phyloP scores from a whole-genome alignment of 257 asterid species.

The Plantago elongata region DNA sequence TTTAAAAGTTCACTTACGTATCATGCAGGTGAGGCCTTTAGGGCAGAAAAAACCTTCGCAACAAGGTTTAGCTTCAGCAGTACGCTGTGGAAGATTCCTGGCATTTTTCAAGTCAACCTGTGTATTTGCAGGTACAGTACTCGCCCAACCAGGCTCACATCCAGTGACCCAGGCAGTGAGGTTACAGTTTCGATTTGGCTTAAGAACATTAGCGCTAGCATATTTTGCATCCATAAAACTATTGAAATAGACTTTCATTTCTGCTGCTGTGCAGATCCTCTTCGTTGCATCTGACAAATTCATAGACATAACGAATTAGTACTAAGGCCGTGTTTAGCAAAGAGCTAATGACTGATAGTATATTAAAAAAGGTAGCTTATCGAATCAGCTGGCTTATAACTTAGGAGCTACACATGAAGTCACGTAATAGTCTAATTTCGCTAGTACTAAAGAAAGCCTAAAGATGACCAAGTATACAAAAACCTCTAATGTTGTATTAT shows the following conservation, averaged over 20 bases:
- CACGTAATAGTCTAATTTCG: no score
- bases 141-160: slow-evolving; percentile 99
- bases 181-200: slow-evolving; percentile 87
- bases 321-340: no score
- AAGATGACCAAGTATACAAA: no score
- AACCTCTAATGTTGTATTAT: no score
- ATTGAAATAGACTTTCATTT: slow-evolving; percentile 80
- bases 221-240: slow-evolving; percentile 61
- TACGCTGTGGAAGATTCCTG: slow-evolving; percentile 57
- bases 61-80: slow-evolving; percentile 63
- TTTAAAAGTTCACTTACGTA: slow-evolving; percentile 52
- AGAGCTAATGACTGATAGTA: no score
- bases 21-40: slow-evolving; percentile 97
- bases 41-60: slow-evolving; percentile 97
- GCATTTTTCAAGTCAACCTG: slow-evolving; percentile 74
- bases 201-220: slow-evolving; percentile 55
- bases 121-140: slow-evolving; percentile 43
- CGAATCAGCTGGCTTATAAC: no score
- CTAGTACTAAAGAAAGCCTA: no score
- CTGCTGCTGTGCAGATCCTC: slow-evolving; percentile 94
- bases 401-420: no score
- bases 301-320: slow-evolving; percentile 6
- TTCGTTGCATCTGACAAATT: slow-evolving; percentile 69
- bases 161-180: slow-evolving; percentile 78
- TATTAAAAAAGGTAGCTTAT: no score